Percentiles rank a stretch among this genome's conserved stretches.
Evolutionary conservation across 345 rosid genomes (phyloP).

Genomic region (Citrus glauca): DNA sequence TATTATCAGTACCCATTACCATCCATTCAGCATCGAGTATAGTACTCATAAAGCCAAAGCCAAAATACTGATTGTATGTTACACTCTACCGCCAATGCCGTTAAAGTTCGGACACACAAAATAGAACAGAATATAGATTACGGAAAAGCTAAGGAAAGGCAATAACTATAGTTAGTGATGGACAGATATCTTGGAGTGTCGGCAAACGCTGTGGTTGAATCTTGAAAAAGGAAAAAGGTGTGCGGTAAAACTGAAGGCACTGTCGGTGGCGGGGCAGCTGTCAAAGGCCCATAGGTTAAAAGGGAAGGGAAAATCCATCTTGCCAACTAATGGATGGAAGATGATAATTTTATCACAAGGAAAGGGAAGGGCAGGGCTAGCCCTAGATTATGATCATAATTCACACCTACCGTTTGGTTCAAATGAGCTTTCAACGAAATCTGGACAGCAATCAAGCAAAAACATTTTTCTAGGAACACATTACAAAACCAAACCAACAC

Average conservation of each 20-base stretch:
- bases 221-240: background rate
- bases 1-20: too few species aligned
- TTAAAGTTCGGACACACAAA: background rate
- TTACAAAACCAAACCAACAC: background rate
- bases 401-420: background rate
- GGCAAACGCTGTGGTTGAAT: background rate
- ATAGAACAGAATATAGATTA: too few species aligned
- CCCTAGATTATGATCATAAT: background rate
- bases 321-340: background rate
- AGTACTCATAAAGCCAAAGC: too few species aligned
- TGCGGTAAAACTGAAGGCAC: background rate
- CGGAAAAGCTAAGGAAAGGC: background rate
- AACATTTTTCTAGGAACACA: too few species aligned
- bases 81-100: too few species aligned
- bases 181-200: constrained; percentile 13
- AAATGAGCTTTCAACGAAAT: background rate
- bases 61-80: too few species aligned
- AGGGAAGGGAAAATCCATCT: too few species aligned
- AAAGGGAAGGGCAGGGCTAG: background rate
- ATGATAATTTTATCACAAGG: background rate
- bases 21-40: too few species aligned
- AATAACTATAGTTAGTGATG: background rate
- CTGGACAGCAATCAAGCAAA: background rate
- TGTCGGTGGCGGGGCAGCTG: constrained; percentile 2
- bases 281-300: background rate